Evolutionary conservation across 31 red algal species (phyloP).

Genomic region (Asparagopsis taxiformis): DNA sequence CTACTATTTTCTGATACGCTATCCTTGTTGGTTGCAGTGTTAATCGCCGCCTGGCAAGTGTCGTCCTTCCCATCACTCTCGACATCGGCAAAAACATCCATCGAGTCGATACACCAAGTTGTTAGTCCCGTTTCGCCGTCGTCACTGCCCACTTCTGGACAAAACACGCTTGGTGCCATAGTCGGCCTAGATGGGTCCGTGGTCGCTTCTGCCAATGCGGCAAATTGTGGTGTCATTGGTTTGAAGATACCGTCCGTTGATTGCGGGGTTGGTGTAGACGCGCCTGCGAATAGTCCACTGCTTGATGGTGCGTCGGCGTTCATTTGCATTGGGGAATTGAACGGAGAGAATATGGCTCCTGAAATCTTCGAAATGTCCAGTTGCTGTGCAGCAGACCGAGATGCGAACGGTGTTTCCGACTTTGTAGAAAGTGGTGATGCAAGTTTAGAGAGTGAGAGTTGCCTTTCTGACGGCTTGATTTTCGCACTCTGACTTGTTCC

Average conservation of each 20-base stretch:
- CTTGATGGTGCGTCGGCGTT: not conserved
- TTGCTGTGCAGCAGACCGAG: too few relatives aligned
- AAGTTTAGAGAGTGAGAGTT: too few relatives aligned
- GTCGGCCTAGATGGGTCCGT: not conserved
- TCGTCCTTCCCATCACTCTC: conserved; percentile 20
- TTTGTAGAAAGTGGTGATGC: too few relatives aligned
- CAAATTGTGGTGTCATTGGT: conserved; percentile 46
- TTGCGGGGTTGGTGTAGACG: not conserved
- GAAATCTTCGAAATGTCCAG: too few relatives aligned
- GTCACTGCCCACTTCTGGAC: conserved; percentile 33
- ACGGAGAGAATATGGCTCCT: too few relatives aligned
- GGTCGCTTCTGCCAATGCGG: conserved; percentile 9
- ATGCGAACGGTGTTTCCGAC: too few relatives aligned
- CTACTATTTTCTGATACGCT: conserved; percentile 1
- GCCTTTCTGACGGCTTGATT: too few relatives aligned
- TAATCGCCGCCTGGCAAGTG: not conserved
- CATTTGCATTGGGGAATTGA: not conserved
- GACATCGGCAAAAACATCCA: conserved; percentile 56
- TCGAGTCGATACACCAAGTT: conserved; percentile 48
- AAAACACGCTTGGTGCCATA: conserved; percentile 36
- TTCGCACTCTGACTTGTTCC: too few relatives aligned
- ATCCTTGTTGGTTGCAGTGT: conserved; percentile 1
- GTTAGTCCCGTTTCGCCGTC: not conserved
- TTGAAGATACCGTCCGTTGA: conserved; percentile 29
- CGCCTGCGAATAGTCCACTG: not conserved